A percentile compares a stretch with the other conserved stretches of the same genome.
phyloP scores from a whole-genome alignment of 345 rosid genomes.

The Melaleuca alternifolia region DNA sequence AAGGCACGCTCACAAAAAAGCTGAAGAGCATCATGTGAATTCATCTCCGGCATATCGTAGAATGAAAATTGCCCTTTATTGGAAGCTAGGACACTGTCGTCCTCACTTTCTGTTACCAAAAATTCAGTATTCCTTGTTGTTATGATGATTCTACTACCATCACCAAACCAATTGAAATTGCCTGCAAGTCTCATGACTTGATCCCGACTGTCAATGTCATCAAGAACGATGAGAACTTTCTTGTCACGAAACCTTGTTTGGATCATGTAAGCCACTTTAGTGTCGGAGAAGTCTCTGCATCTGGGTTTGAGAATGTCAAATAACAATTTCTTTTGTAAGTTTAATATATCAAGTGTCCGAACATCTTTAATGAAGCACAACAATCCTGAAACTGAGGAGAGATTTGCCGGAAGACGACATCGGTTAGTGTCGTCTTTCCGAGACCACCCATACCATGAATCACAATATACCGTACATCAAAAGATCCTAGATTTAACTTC shows the following conservation, averaged over 20 bases:
- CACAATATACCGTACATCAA: background rate
- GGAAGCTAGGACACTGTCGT: background rate
- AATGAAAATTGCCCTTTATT: no score
- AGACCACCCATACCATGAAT: background rate
- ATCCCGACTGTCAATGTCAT: background rate
- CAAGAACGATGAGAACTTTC: background rate
- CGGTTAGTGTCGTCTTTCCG: background rate
- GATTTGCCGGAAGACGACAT: background rate
- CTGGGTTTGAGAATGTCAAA: background rate
- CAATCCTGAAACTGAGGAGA: background rate
- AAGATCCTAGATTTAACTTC: background rate
- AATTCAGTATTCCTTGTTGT: background rate
- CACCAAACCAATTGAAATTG: background rate
- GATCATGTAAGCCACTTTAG: background rate
- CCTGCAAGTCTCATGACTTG: background rate
- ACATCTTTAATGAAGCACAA: background rate
- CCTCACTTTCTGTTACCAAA: background rate
- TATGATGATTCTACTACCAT: background rate
- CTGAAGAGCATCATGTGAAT: background rate
- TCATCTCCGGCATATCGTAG: background rate
- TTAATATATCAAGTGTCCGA: background rate
- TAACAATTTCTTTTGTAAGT: background rate
- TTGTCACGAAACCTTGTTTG: background rate
- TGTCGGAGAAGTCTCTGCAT: background rate
- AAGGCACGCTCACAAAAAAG: background rate